Base-by-base conservation (phyloP, 2,329 filamentous ascomycete genomes). In the Penicillium olsonii region DNA sequence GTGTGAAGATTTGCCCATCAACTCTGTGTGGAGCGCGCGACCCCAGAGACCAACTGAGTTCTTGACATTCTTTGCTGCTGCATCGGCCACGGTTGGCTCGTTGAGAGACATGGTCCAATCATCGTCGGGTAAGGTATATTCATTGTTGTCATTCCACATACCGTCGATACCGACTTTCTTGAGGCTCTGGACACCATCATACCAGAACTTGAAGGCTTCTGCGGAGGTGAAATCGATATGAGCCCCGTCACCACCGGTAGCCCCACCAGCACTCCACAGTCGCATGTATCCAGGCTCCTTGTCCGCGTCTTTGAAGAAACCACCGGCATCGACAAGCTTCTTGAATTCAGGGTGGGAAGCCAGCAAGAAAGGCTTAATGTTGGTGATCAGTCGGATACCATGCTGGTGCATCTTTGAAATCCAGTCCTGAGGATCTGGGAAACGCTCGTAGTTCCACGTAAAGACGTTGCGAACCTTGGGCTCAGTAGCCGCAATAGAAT, bases 141-240 rank as follows among this genome's bases (percentile, higher is more conserved):
- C 87, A 57, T 89, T 90, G 68, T 90, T 90, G 64, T 90, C 87
- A 56, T 90, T 90, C 87, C 87, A 90, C 71, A 89, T 88, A 40
- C 79, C 85, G 56, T 88, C 85, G 48, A 90, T 85, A 1, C 86
- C 86, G 8, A 82, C 70, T 20, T 80, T 71, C 46, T 82, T 82
- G 1, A 90, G 74, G 42, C 77, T 78, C 50, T 80, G 78, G 8
- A 87, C 81, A 2, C 87, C 86, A 1, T 87, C 74, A 52, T 82
- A 86, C 87, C 87, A 90, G 84, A 85, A 90, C 14, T 83, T 72
- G 61, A 83, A 89, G 0, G 84, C 86, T 0, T 78, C 78, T 18
- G 80, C 74, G 0, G 84, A 87, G 0, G 86, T 87, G 57, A 90
- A 90, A 65, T 90, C 87, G 38, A 90, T 82, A 54, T 90, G 86